Evolutionary conservation across 208 protist genomes (phyloP), one percentile per base, ranked within the genome.

Genomic region (Trypanosoma rangeli): DNA sequence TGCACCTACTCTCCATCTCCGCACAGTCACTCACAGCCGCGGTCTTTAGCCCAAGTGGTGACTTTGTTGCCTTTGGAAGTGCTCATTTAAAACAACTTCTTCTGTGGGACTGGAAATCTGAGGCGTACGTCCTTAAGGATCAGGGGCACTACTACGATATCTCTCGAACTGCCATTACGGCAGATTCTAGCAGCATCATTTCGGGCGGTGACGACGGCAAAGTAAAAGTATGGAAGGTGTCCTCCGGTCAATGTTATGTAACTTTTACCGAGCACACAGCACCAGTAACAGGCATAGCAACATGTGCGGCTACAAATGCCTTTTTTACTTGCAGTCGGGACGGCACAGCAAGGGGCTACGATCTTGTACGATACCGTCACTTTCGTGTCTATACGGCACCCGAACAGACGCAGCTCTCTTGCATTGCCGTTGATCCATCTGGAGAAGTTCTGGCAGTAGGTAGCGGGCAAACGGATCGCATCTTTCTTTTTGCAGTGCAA

Each of bases 81-180:
- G 84, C 83, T 9, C 86, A 96, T 68, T 79, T 96, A 31, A 92
- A 94, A 79, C 92, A 97, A 84, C 73, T 98, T 10, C 79, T 97
- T 33, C 93, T 98, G n/a, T 98, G 94, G 93, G 93, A 98, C 74
- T 98, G 95, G 95, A 86, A 85, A 53, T 86, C 87, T 13, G 93
- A 97, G 84, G 74, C 93, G 9, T 97, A 97, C 76, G 89, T 97
- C 18, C 68, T 98, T 18, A 97, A 96, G 79, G 93, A 97, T 73
- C 94, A 97, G 83, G 83, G 88, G 1, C 95, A 98, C 81, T 95
- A 94, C 79, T 95, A 97, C 79, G 90, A 94, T 75, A 95, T 98
- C 61, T 77, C 75, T 63, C 82, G 85, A 60, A 86, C 92, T 46
- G 94, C 90, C 50, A 94, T 96, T 78, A 96, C 91, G 29, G 86